phyloP scores from a whole-genome alignment of 805 yeast species.

The Yarrowia sp. region DNA sequence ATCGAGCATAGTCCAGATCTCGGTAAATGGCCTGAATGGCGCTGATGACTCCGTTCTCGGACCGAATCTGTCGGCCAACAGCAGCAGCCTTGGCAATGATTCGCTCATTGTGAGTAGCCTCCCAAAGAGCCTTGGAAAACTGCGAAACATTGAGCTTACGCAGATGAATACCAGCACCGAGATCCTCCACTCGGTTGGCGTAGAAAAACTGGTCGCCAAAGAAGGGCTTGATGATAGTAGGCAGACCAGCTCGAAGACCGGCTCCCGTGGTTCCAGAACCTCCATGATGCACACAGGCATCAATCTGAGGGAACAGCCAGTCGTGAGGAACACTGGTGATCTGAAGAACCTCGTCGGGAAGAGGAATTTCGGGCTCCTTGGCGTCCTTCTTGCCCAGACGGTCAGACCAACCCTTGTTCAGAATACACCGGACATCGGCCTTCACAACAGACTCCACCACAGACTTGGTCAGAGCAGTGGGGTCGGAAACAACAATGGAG shows the following conservation, averaged over 20 bases:
- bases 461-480: constrained; percentile 71
- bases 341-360: constrained; percentile 67
- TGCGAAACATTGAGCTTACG: constrained; percentile 62
- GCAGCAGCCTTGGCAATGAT: constrained; percentile 63
- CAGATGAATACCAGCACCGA: constrained; percentile 77
- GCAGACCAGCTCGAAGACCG: constrained; percentile 76
- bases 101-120: constrained; percentile 61
- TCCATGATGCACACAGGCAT: constrained; percentile 96
- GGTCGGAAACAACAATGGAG: constrained; percentile 84
- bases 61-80: constrained; percentile 58
- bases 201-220: constrained; percentile 96
- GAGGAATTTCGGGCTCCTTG: constrained; percentile 40
- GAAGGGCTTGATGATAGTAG: constrained; percentile 89
- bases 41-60: constrained; percentile 74
- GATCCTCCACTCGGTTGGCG: constrained; percentile 80
- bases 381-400: constrained; percentile 48
- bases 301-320: constrained; percentile 85
- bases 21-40: constrained; percentile 79
- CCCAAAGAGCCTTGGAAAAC: constrained; percentile 63
- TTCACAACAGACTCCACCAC: constrained; percentile 72
- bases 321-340: constrained; percentile 83
- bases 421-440: constrained; percentile 79
- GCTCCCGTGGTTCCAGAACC: constrained; percentile 98
- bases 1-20: constrained; percentile 72
- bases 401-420: constrained; percentile 95